A percentile compares a stretch with the other conserved stretches of the same genome.
Evolutionary conservation across 2,329 filamentous ascomycete genomes (phyloP).

Genomic region (Beauveria australis): DNA sequence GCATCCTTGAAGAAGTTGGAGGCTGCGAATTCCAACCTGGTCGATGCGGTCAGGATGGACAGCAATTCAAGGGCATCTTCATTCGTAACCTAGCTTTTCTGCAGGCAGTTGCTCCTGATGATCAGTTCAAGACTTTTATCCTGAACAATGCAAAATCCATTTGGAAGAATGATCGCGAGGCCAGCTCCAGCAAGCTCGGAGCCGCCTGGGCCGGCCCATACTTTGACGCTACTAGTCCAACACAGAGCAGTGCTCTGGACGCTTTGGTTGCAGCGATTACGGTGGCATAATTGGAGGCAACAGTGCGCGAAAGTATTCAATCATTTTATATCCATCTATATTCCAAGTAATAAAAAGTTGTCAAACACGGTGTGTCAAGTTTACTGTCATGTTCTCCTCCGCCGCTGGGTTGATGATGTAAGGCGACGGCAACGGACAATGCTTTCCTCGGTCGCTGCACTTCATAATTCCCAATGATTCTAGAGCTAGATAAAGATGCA

Average conservation of each 20-base stretch:
- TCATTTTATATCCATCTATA: background rate
- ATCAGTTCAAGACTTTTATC: slow-evolving; percentile 46
- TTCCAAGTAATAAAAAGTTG: no score
- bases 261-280: slow-evolving; percentile 53
- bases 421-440: no score
- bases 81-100: slow-evolving; percentile 55
- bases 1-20: slow-evolving; percentile 35
- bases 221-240: slow-evolving; percentile 40
- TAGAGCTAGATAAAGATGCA: background rate
- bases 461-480: no score
- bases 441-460: no score
- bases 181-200: slow-evolving; percentile 41
- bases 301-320: background rate
- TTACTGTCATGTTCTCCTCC: no score
- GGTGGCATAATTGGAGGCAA: slow-evolving; percentile 18
- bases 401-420: no score
- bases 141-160: slow-evolving; percentile 55
- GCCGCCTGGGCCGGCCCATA: slow-evolving; percentile 59
- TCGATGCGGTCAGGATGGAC: slow-evolving; percentile 39
- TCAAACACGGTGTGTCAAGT: no score
- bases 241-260: slow-evolving; percentile 60
- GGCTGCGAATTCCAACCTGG: slow-evolving; percentile 25
- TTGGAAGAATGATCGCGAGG: slow-evolving; percentile 50
- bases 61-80: slow-evolving; percentile 68
- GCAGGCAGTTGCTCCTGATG: slow-evolving; percentile 40